Conservation (phyloP, 2,329 filamentous ascomycete species). For the Rhytidhysteron rufulum region DNA sequence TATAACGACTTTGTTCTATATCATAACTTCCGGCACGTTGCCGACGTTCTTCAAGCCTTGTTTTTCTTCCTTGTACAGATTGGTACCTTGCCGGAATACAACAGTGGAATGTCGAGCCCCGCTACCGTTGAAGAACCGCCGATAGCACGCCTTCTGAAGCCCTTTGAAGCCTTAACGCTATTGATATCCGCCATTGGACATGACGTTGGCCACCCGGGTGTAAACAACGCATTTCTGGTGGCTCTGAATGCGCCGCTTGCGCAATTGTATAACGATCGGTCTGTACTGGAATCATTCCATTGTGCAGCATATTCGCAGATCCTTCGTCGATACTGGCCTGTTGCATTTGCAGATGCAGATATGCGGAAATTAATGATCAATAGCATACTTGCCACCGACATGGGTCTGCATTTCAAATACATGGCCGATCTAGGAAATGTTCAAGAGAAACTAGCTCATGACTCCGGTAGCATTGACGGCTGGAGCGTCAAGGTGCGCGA, state of each 20-base stretch:
- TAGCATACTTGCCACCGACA: conserved; percentile 95
- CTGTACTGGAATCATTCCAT: conserved; percentile 94
- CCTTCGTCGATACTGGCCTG: conserved; percentile 85
- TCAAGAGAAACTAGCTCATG: conserved; percentile 71
- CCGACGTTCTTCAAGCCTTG: conserved; percentile 90
- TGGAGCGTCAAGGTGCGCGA: conserved; percentile 76
- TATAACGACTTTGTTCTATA: conserved; percentile 97
- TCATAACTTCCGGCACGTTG: conserved; percentile 96
- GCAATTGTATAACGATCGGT: conserved; percentile 94
- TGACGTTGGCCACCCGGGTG: conserved; percentile 93
- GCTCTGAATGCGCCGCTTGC: conserved; percentile 89
- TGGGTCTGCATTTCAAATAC: conserved; percentile 95
- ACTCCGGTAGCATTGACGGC: conserved; percentile 59
- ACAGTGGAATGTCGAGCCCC: conserved; percentile 30
- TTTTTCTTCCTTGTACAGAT: conserved; percentile 86
- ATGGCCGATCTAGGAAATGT: conserved; percentile 83
- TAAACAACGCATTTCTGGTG: conserved; percentile 95
- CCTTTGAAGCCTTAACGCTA: conserved; percentile 83
- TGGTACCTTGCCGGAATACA: conserved; percentile 69
- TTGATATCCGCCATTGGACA: conserved; percentile 96
- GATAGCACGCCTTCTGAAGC: conserved; percentile 71
- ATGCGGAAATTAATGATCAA: conserved; percentile 93
- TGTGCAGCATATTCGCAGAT: conserved; percentile 97
- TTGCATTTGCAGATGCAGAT: conserved; percentile 70
- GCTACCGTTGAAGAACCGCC: conserved; percentile 51